Base-by-base conservation (phyloP, 768 basidiomycete genomes). In the Leccinum broughii region DNA sequence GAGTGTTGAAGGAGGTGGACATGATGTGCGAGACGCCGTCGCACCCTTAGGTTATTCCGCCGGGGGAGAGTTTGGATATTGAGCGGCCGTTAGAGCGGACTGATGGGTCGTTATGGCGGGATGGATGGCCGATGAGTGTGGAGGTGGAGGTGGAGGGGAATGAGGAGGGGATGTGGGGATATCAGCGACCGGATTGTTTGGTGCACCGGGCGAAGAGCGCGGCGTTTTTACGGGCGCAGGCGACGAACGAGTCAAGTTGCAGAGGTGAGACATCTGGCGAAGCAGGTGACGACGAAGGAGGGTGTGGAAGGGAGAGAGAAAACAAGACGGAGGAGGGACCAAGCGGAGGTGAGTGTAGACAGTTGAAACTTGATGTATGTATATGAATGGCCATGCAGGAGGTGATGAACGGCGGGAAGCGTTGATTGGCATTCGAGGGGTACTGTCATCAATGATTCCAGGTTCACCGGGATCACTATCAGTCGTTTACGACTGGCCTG, bases 1-100 rank as follows among this genome's bases (percentile, higher is more conserved):
- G 81, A 14, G 90, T 97, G 1, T 80, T 98, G 37, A 99, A 98
- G 73, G 97, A 98, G 75, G 93, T 95, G 26, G 91, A 95, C 70
- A 93, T 98, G 92, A 81, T 92, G 0, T 99, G 96, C 66, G 84
- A 93, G 35, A 99, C 97, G 8, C 96, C 96, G 0, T 95, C 93
- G 6, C 93, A 98, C 62, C 90, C 92, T 17, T 72, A 70, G 20
- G 83, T 89, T 0, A 93, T 98, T 58, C 83, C 91, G 0, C 82
- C 93, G 0, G 97, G 96, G n/a, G 30, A 30, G 30, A 30, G 30
- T 30, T 30, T 30, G 30, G 30, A 30, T 30, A 30, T 30, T 30
- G 30, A 68, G 10, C 66, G 80, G 44, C 76, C 91, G 13, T 77
- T 98, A 32, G 77, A 76, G 28, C 84, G 83, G 72, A 96, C 93